Evolutionary conservation across 768 basidiomycete genomes (phyloP).

Genomic region (Psilocybe tampanensis): DNA sequence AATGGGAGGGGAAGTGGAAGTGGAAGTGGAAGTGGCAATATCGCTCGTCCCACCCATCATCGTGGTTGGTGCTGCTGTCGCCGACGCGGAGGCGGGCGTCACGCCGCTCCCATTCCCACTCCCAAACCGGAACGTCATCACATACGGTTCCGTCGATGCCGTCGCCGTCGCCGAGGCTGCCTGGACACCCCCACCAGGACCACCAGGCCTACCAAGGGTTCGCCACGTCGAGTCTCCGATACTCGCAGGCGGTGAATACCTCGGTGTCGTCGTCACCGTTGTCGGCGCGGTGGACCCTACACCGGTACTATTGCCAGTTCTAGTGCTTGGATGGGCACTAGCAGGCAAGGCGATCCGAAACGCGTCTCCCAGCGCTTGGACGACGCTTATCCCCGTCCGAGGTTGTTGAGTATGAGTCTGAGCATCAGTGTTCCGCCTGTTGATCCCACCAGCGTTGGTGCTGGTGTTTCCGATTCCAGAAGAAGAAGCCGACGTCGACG

Average conservation of each 20-base stretch:
- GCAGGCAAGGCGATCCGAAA: constrained; percentile 49
- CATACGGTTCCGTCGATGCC: too few relatives aligned
- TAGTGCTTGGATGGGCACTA: not conserved
- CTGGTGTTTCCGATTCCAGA: too few relatives aligned
- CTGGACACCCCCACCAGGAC: not conserved
- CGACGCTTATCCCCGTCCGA: constrained; percentile 30
- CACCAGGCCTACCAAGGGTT: constrained; percentile 24
- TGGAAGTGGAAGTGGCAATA: too few relatives aligned
- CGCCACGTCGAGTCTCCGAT: constrained; percentile 50
- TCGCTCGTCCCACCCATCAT: too few relatives aligned
- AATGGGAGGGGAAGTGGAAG: too few relatives aligned
- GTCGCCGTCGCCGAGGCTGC: not conserved
- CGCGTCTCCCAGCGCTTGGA: constrained; percentile 58
- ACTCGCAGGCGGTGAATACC: constrained; percentile 39
- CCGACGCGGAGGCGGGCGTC: too few relatives aligned
- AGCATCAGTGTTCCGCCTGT: not conserved
- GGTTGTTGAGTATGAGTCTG: constrained; percentile 11
- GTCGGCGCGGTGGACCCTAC: not conserved
- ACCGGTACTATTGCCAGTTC: not conserved
- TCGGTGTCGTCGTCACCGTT: not conserved
- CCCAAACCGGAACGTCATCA: too few relatives aligned
- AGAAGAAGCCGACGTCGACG: not conserved
- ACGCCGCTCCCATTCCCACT: too few relatives aligned
- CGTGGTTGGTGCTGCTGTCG: too few relatives aligned
- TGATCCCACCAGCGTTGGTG: not conserved